These are phyloP conservation scores for Geotrichum cucujoidarum DNA, from an alignment of 1,139 yeast species.

Conservation along the genomic window DNA sequence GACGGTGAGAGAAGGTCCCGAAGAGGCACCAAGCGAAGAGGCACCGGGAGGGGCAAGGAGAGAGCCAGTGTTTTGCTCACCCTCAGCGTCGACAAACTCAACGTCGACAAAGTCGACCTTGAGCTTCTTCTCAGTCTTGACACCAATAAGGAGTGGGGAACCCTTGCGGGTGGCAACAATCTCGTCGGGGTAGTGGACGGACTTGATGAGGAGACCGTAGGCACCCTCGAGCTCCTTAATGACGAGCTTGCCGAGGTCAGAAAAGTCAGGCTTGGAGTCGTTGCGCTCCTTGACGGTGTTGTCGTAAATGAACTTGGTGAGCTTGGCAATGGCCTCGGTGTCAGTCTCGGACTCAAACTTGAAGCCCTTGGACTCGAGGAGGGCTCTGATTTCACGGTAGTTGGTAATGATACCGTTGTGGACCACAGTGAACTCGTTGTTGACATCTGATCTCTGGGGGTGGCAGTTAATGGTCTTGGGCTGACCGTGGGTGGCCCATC, in stretches of 20 bases:
- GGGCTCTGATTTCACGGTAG: conserved; percentile 81
- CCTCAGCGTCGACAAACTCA: conserved; percentile 69
- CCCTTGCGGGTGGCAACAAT: conserved; percentile 97
- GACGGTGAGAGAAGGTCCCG: conserved; percentile 19
- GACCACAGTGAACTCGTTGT: conserved; percentile 82
- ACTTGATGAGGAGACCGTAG: conserved; percentile 89
- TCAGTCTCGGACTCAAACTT: conserved; percentile 90
- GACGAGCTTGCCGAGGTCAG: conserved; percentile 88
- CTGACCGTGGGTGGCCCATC: conserved; percentile 99
- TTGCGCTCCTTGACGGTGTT: conserved; percentile 52
- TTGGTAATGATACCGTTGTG: conserved; percentile 98
- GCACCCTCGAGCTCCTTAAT: conserved; percentile 95
- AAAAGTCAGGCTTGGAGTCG: conserved; percentile 73
- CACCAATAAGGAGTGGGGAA: conserved; percentile 95
- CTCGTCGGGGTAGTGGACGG: conserved; percentile 91
- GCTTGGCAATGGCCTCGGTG: conserved; percentile 95
- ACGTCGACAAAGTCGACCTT: conserved; percentile 98
- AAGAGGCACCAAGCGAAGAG: no score
- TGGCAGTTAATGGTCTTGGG: conserved; percentile 86
- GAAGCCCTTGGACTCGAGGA: conserved; percentile 74
- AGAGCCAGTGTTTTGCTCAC: conserved; percentile 16
- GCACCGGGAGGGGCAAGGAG: conserved; percentile 6
- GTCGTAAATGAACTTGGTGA: conserved; percentile 87
- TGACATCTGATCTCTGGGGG: conserved; percentile 86
- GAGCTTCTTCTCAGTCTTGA: conserved; percentile 87